phyloP scores from a whole-genome alignment of 495 filamentous ascomycete genomes.

The Diplogelasinospora grovesii region DNA sequence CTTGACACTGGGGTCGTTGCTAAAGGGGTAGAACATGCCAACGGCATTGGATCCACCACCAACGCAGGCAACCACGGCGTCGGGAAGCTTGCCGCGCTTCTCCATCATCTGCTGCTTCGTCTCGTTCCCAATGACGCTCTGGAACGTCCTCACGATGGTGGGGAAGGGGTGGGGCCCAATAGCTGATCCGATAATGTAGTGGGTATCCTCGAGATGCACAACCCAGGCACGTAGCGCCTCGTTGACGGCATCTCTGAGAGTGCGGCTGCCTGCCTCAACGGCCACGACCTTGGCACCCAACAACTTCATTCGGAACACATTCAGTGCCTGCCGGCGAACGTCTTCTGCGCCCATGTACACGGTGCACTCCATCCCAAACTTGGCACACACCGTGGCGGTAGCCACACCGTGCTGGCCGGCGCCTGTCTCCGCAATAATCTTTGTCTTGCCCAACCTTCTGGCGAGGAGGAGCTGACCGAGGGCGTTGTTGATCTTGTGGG shows the following conservation, averaged over 20 bases:
- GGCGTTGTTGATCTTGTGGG: constrained; percentile 98
- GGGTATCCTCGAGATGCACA: constrained; percentile 75
- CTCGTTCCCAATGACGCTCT: constrained; percentile 87
- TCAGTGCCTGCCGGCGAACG: constrained; percentile 85
- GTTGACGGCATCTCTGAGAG: constrained; percentile 92
- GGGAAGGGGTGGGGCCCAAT: constrained; percentile 95
- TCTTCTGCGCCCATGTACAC: constrained; percentile 97
- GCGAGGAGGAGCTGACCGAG: constrained; percentile 85
- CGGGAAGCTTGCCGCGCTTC: constrained; percentile 78
- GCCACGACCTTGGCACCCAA: constrained; percentile 83
- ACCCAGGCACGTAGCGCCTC: constrained; percentile 89
- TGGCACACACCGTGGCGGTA: constrained; percentile 91
- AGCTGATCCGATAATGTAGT: constrained; percentile 93
- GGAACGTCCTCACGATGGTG: constrained; percentile 92
- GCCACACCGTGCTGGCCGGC: constrained; percentile 97
- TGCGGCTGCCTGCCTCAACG: constrained; percentile 77
- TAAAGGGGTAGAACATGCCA: constrained; percentile 96
- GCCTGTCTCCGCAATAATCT: constrained; percentile 93
- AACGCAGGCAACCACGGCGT: constrained; percentile 93
- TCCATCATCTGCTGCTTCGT: constrained; percentile 83
- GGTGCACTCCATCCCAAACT: constrained; percentile 92
- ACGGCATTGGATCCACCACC: constrained; percentile 87
- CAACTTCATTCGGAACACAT: constrained; percentile 95
- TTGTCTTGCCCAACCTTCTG: constrained; percentile 73
- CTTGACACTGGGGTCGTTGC: constrained; percentile 74